Evolutionary conservation across 768 basidiomycete species (phyloP).

Genomic region (Naganishia kalamii): DNA sequence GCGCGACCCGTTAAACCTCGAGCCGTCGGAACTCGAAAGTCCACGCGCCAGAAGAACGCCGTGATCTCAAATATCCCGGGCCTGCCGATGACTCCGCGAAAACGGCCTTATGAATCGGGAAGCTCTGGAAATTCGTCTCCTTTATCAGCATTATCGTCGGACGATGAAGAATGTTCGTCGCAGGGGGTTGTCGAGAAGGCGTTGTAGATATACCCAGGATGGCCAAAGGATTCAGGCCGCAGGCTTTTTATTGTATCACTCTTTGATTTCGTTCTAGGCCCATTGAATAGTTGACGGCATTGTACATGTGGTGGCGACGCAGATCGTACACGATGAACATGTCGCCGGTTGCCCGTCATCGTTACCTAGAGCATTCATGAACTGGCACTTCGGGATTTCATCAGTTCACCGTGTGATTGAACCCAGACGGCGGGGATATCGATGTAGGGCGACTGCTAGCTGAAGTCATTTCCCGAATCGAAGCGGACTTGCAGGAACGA

Average conservation of each 20-base stretch:
- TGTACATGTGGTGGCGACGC: not conserved
- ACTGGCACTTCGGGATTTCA: too few relatives aligned
- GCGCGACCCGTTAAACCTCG: not conserved
- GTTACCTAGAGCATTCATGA: too few relatives aligned
- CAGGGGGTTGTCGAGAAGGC: not conserved
- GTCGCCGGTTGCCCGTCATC: too few relatives aligned
- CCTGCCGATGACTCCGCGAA: not conserved
- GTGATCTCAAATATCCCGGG: not conserved
- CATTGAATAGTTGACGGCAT: not conserved
- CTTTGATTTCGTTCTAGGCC: not conserved
- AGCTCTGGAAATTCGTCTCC: not conserved
- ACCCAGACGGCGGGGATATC: too few relatives aligned
- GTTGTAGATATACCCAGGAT: not conserved
- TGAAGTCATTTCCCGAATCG: too few relatives aligned
- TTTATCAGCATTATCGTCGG: conserved; percentile 7
- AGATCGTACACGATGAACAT: too few relatives aligned
- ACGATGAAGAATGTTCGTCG: conserved; percentile 10
- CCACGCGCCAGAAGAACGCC: not conserved
- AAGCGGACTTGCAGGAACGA: too few relatives aligned
- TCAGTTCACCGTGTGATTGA: too few relatives aligned
- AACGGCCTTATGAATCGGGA: not conserved
- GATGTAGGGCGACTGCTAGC: too few relatives aligned
- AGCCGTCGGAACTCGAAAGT: not conserved
- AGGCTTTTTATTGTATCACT: not conserved
- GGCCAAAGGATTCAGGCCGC: too few relatives aligned